Evolutionary conservation across 1,284 basidiomycete species (phyloP).

Genomic region (Xerocomus cyaneibrunnescens): DNA sequence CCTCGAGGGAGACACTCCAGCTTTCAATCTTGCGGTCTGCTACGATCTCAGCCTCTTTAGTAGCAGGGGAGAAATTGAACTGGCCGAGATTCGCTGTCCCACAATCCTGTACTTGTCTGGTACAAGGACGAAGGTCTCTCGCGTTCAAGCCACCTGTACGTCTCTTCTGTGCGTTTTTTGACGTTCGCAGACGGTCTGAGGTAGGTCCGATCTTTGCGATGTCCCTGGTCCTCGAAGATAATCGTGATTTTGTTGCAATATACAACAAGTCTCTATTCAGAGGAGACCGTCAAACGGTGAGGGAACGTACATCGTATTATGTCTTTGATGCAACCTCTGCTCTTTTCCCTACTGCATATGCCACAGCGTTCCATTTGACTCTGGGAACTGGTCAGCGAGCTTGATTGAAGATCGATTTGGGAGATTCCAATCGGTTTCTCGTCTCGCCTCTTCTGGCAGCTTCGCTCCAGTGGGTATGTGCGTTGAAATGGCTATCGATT

Average conservation of each 20-base stretch:
- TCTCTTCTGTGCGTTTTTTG: background rate
- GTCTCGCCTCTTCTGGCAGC: too few species aligned
- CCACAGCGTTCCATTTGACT: background rate
- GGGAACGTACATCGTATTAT: background rate
- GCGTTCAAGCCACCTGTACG: background rate
- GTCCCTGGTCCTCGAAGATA: background rate
- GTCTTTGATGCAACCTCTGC: background rate
- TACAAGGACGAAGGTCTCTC: too few species aligned
- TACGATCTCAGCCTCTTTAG: too few species aligned
- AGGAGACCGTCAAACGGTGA: background rate
- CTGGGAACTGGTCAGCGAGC: background rate
- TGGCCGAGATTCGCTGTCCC: too few species aligned
- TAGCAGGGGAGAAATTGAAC: too few species aligned
- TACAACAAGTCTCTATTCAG: too few species aligned
- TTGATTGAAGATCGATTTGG: background rate
- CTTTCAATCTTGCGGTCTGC: background rate
- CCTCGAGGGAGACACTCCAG: background rate
- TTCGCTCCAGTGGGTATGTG: background rate
- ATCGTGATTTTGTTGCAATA: background rate
- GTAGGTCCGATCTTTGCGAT: background rate
- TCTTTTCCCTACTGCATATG: background rate
- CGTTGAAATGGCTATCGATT: background rate
- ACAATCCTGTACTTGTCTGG: background rate
- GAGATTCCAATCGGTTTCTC: too few species aligned
- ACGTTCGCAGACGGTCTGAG: background rate